These are phyloP conservation scores for Barnettozyma salicaria DNA, from an alignment of 805 yeast species.

Conservation along the genomic window DNA sequence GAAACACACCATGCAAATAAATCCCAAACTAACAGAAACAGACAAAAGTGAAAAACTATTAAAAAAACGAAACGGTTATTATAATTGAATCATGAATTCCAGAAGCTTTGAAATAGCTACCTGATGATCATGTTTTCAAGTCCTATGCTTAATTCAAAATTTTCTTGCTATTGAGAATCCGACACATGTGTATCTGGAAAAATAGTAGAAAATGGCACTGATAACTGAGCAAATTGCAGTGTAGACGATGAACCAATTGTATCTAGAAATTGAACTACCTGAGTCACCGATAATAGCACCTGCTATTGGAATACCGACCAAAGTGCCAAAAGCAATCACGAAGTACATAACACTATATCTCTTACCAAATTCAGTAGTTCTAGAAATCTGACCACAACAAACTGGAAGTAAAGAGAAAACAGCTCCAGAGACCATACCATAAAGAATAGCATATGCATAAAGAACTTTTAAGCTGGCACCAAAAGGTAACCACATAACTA, in stretches of 20 bases:
- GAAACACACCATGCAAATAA: too few relatives aligned
- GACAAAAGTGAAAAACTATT: too few relatives aligned
- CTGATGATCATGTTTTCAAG: too few relatives aligned
- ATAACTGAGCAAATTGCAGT: constrained; percentile 32
- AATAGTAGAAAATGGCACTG: constrained; percentile 35
- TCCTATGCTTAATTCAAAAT: too few relatives aligned
- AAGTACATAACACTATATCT: constrained; percentile 54
- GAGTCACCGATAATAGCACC: constrained; percentile 40
- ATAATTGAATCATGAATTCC: too few relatives aligned
- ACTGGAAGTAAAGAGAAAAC: constrained; percentile 52
- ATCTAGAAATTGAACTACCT: constrained; percentile 19
- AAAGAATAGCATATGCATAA: constrained; percentile 40
- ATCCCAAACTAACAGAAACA: too few relatives aligned
- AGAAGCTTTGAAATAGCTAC: too few relatives aligned
- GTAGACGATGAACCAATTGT: constrained; percentile 33
- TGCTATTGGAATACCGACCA: constrained; percentile 45
- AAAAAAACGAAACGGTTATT: too few relatives aligned
- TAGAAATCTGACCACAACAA: constrained; percentile 52
- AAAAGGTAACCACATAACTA: constrained; percentile 37
- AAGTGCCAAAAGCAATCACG: constrained; percentile 46
- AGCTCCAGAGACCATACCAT: constrained; percentile 50
- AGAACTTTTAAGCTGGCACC: constrained; percentile 31
- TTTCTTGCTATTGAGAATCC: constrained; percentile 25
- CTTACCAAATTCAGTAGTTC: constrained; percentile 46
- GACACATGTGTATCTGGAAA: constrained; percentile 40